phyloP scores from a whole-genome alignment of 768 basidiomycete genomes.

The Hydnomerulius pinastri region DNA sequence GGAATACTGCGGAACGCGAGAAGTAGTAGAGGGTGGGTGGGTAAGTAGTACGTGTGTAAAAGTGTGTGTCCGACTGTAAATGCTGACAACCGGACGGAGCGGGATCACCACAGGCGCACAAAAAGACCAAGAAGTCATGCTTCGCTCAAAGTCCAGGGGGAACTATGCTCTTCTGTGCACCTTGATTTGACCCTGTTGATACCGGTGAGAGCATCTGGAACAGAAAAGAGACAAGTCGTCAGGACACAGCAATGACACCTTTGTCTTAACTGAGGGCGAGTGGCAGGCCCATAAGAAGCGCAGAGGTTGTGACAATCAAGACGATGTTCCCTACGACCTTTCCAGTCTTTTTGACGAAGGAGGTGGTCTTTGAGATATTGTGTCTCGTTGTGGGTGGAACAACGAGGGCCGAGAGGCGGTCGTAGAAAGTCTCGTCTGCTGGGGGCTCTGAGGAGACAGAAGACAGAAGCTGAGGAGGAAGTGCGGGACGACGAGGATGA shows the following conservation, averaged over 20 bases:
- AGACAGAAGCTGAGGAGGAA: constrained; percentile 68
- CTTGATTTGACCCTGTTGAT: constrained; percentile 40
- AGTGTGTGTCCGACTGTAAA: constrained; percentile 2
- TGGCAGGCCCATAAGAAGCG: constrained; percentile 90
- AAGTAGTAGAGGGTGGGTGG: constrained; percentile 17
- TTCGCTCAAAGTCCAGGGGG: constrained; percentile 78
- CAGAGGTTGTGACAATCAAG: constrained; percentile 94
- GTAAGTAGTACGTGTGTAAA: constrained; percentile 11
- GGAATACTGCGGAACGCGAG: constrained; percentile 17
- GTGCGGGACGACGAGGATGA: constrained; percentile 76
- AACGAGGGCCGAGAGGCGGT: constrained; percentile 88
- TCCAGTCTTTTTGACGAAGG: constrained; percentile 64
- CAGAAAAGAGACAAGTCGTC: constrained; percentile 14
- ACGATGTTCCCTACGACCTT: constrained; percentile 85
- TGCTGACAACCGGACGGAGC: constrained; percentile 5
- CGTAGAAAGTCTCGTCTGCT: constrained; percentile 80
- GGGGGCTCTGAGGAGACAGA: constrained; percentile 74
- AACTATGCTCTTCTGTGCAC: constrained; percentile 57
- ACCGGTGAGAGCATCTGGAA: constrained; percentile 72
- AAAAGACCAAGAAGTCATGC: not conserved
- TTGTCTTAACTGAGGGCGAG: constrained; percentile 93
- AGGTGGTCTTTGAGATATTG: constrained; percentile 61
- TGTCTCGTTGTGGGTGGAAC: constrained; percentile 90
- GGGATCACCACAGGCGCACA: not conserved
- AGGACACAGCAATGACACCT: constrained; percentile 60